Conservation (phyloP, 805 yeast genomes). For the Wickerhamiella qilinensis region DNA sequence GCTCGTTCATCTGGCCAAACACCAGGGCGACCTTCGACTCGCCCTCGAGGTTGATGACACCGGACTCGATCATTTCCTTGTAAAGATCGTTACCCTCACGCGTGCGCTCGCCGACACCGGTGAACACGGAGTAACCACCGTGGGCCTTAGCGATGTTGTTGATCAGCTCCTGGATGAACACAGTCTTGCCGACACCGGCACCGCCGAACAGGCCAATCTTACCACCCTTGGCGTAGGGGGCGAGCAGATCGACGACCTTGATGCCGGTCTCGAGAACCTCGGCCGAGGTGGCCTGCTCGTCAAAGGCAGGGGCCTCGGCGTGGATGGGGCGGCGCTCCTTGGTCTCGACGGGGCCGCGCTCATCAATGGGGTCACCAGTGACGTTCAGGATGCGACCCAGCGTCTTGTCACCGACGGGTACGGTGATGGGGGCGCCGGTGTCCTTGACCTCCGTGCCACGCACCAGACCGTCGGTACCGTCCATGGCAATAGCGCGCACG, state of each 20-base stretch:
- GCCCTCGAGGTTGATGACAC: slow-evolving; percentile 99
- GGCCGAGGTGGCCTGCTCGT: slow-evolving; percentile 93
- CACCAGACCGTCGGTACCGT: slow-evolving; percentile 99
- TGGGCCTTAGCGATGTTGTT: slow-evolving; percentile 99
- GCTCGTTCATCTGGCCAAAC: slow-evolving; percentile 99
- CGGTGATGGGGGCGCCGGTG: slow-evolving; percentile 97
- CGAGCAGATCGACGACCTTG: slow-evolving; percentile 96
- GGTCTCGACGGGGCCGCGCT: slow-evolving; percentile 95
- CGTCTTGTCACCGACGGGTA: slow-evolving; percentile 98
- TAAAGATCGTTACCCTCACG: slow-evolving; percentile 99
- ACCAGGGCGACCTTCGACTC: slow-evolving; percentile 99
- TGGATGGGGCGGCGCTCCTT: slow-evolving; percentile 94
- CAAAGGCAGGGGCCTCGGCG: slow-evolving; percentile 93
- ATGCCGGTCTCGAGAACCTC: slow-evolving; percentile 99
- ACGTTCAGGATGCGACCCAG: slow-evolving; percentile 96
- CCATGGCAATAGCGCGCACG: slow-evolving; percentile 99
- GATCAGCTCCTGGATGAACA: slow-evolving; percentile 97
- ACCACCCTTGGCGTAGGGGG: slow-evolving; percentile 99
- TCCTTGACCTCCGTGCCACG: slow-evolving; percentile 87
- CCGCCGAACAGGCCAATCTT: slow-evolving; percentile 99
- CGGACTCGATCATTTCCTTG: slow-evolving; percentile 99
- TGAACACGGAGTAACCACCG: slow-evolving; percentile 99
- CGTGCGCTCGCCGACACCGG: slow-evolving; percentile 99
- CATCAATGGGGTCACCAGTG: slow-evolving; percentile 98
- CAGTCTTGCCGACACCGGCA: slow-evolving; percentile 99